These are phyloP conservation scores for Pythium dissimile DNA, from an alignment of 352 stramenopile species.

Conservation along the genomic window DNA sequence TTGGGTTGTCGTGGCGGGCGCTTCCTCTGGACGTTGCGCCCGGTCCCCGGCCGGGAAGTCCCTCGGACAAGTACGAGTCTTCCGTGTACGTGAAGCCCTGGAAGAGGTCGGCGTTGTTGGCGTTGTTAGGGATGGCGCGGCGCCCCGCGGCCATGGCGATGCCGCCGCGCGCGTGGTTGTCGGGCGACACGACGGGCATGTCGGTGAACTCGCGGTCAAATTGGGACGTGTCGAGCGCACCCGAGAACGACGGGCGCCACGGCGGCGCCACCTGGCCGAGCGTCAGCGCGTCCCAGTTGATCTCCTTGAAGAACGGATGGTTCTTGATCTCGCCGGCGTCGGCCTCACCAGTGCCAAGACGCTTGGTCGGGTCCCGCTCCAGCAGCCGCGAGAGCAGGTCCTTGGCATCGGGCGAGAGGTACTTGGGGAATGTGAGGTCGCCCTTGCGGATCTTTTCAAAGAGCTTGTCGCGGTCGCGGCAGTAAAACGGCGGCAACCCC, in stretches of 20 bases:
- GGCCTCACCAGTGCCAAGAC: conserved; percentile 90
- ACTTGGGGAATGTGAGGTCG: conserved; percentile 94
- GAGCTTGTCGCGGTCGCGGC: conserved; percentile 92
- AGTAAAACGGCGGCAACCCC: conserved; percentile 91
- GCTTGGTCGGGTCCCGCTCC: conserved; percentile 90
- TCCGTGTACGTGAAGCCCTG: conserved; percentile 87
- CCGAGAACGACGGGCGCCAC: conserved; percentile 91
- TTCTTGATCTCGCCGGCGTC: conserved; percentile 81
- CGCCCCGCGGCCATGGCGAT: conserved; percentile 43
- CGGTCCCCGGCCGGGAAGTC: conserved; percentile 25
- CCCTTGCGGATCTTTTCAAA: conserved; percentile 98
- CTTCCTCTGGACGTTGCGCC: conserved; percentile 11
- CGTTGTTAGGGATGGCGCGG: conserved; percentile 42
- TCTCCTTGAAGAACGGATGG: conserved; percentile 78
- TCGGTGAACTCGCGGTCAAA: conserved; percentile 97
- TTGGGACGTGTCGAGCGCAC: conserved; percentile 95
- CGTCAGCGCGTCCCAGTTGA: conserved; percentile 69
- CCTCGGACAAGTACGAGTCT: conserved; percentile 71
- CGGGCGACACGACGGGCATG: conserved; percentile 94
- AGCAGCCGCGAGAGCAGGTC: conserved; percentile 90
- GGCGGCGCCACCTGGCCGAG: conserved; percentile 74
- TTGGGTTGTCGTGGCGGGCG: conserved; percentile 12
- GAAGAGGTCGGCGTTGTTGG: conserved; percentile 69
- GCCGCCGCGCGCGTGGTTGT: conserved; percentile 59
- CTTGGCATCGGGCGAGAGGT: conserved; percentile 83